Base-by-base conservation (phyloP, 768 basidiomycete genomes). In the Udeniomyces megalosporus region DNA sequence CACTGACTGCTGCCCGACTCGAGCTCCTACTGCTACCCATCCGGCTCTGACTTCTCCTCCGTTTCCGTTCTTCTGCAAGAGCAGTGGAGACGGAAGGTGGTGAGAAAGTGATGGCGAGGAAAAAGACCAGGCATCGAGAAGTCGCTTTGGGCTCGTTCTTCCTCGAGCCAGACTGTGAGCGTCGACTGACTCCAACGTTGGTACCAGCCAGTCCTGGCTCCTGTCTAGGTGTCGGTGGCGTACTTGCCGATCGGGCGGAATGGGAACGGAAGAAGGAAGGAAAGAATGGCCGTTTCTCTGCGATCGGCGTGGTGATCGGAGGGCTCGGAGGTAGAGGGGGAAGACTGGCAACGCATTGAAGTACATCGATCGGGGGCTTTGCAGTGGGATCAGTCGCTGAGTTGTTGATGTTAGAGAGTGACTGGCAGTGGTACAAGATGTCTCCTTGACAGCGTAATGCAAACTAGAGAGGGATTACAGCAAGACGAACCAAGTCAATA, bases 371-470 rank as follows among this genome's bases (percentile, higher is more conserved):
- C 0, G 50, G 55, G 3, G 26, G 24, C 26, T 57, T 24, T 14
- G 35, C 55, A 4, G 38, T 28, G 4, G 48, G 45, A 11, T 10
- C 32, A 26, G 35, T 31, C 35, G 31, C 46, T 11, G 22, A 29
- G 61, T 34, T 55, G 31, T 24, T 28, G 1, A 52, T 47, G 14
- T 26, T 44, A 3, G 48, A 56, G 31, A 35, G 15, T 32, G 31
- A 29, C 5, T 50, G 32, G n/a, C 29, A 44, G 5, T 73, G 72
- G 58, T 71, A 73, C 6, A 71, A 50, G 57, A 73, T 68, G 12
- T 71, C 70, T 4, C 65, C 66, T 32, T 69, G 38, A 42, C 38
- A 71, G 2, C 72, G 67, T 2, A 73, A 64, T 1, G 70, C 68
- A 49, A 71, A 73, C 63, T 64, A 42, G 12, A 51, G 15, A 2